These are phyloP conservation scores for Pseudogymnoascus sp. DNA, from an alignment of 2,329 filamentous ascomycete species.

Conservation along the genomic window DNA sequence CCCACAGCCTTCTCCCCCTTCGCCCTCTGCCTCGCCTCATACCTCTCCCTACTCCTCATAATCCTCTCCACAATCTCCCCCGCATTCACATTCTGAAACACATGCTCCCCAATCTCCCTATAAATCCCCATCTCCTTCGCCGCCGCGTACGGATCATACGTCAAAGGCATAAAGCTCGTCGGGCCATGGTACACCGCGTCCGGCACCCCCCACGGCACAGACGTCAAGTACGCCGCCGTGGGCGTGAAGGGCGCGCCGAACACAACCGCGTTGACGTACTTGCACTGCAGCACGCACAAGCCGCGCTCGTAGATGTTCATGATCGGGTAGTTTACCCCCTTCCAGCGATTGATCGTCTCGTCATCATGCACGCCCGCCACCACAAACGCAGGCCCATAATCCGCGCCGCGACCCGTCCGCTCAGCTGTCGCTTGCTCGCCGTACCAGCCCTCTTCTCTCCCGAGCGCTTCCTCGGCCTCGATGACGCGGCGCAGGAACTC, in stretches of 20 bases:
- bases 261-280: slow-evolving; percentile 80
- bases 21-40: slow-evolving; percentile 82
- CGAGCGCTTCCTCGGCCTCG: slow-evolving; percentile 62
- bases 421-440: slow-evolving; percentile 53
- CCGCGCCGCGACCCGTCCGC: slow-evolving; percentile 55
- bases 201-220: slow-evolving; percentile 65
- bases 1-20: slow-evolving; percentile 80
- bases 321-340: slow-evolving; percentile 96
- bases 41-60: slow-evolving; percentile 74
- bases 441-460: slow-evolving; percentile 65
- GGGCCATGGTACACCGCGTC: slow-evolving; percentile 91
- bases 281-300: slow-evolving; percentile 90
- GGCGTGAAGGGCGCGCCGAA: slow-evolving; percentile 88
- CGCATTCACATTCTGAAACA: slow-evolving; percentile 81
- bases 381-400: slow-evolving; percentile 79
- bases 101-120: slow-evolving; percentile 65
- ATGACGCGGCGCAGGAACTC: slow-evolving; percentile 80
- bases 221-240: slow-evolving; percentile 65
- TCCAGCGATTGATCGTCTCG: slow-evolving; percentile 90
- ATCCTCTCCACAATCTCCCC: slow-evolving; percentile 88
- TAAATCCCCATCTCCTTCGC: slow-evolving; percentile 81
- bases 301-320: slow-evolving; percentile 99
- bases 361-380: slow-evolving; percentile 92
- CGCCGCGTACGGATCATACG: slow-evolving; percentile 71
- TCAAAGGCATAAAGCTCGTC: slow-evolving; percentile 52